Conservation (phyloP, 2,329 filamentous ascomycete genomes). For the Cladosporium cucumerinum region DNA sequence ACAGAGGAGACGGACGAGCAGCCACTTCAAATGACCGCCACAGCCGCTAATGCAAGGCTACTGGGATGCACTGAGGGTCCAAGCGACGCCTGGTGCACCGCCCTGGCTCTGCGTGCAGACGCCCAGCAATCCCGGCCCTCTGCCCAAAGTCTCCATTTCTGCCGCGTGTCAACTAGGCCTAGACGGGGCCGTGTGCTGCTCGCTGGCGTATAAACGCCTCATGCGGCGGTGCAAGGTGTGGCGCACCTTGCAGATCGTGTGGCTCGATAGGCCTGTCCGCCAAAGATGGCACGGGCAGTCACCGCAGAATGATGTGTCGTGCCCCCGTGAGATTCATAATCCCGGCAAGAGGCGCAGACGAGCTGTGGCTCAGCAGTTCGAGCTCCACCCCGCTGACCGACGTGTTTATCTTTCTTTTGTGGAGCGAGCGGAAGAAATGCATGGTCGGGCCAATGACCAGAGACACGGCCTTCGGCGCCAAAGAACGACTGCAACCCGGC, state of each 20-base stretch:
- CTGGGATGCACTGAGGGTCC: slow-evolving; percentile 12
- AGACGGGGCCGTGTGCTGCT: background rate
- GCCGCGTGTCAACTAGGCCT: slow-evolving; percentile 15
- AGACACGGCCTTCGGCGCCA: background rate
- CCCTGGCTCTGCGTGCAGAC: slow-evolving; percentile 14
- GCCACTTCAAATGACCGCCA: slow-evolving; percentile 18
- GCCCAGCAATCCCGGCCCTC: slow-evolving; percentile 14
- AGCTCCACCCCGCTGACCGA: background rate
- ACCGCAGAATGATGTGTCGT: background rate
- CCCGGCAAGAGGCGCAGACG: slow-evolving; percentile 8
- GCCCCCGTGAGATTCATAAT: slow-evolving; percentile 2
- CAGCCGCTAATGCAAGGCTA: slow-evolving; percentile 12
- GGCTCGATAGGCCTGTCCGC: slow-evolving; percentile 5
- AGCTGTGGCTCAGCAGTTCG: slow-evolving; percentile 4
- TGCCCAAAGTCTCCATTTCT: slow-evolving; percentile 3
- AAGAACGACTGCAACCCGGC: background rate
- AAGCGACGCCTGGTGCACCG: slow-evolving; percentile 6
- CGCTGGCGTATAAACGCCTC: slow-evolving; percentile 5
- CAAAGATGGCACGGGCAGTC: slow-evolving; percentile 2
- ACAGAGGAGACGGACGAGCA: slow-evolving; percentile 16
- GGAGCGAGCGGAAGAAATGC: background rate
- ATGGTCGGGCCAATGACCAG: slow-evolving; percentile 1
- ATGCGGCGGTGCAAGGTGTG: slow-evolving; percentile 9
- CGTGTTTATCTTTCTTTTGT: slow-evolving; percentile 4
- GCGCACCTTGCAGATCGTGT: background rate